These are phyloP conservation scores for Plasmodiophora brassicae DNA, from an alignment of 208 protist species.

Conservation along the genomic window DNA sequence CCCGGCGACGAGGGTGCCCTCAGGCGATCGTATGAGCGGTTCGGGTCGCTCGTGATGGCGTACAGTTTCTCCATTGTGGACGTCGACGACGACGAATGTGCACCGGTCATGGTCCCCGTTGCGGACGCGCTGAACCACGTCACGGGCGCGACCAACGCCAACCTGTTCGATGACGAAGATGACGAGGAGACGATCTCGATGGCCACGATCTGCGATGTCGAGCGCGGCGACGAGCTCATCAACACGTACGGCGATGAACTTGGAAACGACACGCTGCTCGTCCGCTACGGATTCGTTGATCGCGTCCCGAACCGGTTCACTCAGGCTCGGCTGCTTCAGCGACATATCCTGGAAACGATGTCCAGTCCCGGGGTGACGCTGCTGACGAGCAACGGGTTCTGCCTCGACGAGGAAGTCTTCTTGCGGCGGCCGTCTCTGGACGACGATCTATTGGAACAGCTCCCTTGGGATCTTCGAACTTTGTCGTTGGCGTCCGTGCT, in stretches of 20 bases:
- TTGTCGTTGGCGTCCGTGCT: not conserved
- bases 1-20: not conserved
- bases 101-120: not conserved
- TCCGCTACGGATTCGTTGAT: not conserved
- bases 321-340: not conserved
- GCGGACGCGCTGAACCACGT: not conserved
- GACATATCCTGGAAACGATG: not conserved
- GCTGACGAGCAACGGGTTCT: not conserved
- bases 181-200: not conserved
- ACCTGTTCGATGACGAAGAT: not conserved
- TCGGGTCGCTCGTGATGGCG: not conserved
- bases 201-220: not conserved
- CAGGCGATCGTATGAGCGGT: not conserved
- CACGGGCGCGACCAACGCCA: not conserved
- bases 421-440: not conserved
- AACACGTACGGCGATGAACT: not conserved
- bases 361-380: not conserved
- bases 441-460: not conserved
- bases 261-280: not conserved
- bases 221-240: not conserved
- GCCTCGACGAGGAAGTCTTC: not conserved
- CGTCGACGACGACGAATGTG: not conserved
- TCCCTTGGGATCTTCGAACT: not conserved
- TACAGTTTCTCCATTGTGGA: not conserved
- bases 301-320: not conserved